Evolutionary conservation across 2,329 filamentous ascomycete genomes (phyloP).

Genomic region (Monosporascus sp.): DNA sequence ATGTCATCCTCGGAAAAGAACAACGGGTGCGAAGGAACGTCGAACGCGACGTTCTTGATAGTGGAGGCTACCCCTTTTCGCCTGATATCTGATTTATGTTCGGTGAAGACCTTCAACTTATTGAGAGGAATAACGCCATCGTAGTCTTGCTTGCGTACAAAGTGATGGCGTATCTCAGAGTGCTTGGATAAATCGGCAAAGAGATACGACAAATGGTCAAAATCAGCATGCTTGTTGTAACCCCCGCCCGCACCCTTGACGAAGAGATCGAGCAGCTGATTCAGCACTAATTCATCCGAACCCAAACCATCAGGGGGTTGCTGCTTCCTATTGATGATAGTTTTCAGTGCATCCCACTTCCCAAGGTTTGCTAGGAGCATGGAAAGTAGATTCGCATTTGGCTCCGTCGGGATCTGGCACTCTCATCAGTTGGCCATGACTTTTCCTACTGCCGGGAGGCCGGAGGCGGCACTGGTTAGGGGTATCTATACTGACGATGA

Average conservation of each 20-base stretch:
- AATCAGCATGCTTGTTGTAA: conserved; percentile 82
- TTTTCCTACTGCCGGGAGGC: not conserved
- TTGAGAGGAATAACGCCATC: conserved; percentile 82
- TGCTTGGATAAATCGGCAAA: conserved; percentile 91
- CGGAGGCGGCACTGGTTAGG: not conserved
- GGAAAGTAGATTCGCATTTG: conserved; percentile 75
- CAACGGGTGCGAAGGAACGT: conserved; percentile 64
- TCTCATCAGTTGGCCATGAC: conserved; percentile 10
- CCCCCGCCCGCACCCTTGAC: conserved; percentile 80
- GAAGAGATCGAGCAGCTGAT: conserved; percentile 93
- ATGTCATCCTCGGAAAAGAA: conserved; percentile 69
- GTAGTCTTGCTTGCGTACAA: conserved; percentile 68
- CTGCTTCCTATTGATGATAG: conserved; percentile 64
- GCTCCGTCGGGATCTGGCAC: conserved; percentile 62
- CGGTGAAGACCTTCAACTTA: conserved; percentile 91
- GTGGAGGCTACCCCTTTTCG: conserved; percentile 92
- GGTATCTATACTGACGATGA: conserved; percentile 57
- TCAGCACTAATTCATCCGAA: conserved; percentile 68
- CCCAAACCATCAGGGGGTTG: conserved; percentile 63
- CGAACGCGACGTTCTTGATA: conserved; percentile 91
- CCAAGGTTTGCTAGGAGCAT: conserved; percentile 92
- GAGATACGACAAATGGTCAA: conserved; percentile 88
- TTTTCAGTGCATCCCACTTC: conserved; percentile 70
- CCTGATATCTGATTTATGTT: conserved; percentile 76
- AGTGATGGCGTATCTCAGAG: conserved; percentile 67